Percentiles rank a stretch among this genome's conserved stretches.
phyloP scores from a whole-genome alignment of 2,329 filamentous ascomycete species.

The Curvularia spicifera region DNA sequence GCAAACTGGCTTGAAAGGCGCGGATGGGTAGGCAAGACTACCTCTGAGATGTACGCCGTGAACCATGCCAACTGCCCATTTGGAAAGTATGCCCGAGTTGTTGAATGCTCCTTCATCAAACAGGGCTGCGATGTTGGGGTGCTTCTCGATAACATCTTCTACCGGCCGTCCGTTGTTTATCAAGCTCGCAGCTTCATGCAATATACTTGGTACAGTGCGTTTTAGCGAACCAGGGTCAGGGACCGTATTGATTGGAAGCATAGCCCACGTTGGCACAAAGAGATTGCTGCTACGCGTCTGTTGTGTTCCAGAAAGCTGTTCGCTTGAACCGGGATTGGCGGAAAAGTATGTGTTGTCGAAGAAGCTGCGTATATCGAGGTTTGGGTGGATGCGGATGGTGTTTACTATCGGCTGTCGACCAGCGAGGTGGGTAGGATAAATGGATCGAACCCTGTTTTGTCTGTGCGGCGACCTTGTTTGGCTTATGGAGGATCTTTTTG shows the following conservation, averaged over 20 bases:
- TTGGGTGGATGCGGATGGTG: conserved; percentile 31
- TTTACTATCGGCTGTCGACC: conserved; percentile 31
- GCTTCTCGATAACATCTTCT: conserved; percentile 24
- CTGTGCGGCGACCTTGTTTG: conserved; percentile 13
- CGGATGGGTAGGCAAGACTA: background rate
- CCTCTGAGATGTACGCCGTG: conserved; percentile 30
- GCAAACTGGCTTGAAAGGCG: background rate
- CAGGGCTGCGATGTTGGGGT: conserved; percentile 33
- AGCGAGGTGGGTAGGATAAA: conserved; percentile 27
- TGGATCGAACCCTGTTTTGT: conserved; percentile 16
- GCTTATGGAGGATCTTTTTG: conserved; percentile 17
- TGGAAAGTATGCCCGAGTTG: conserved; percentile 27
- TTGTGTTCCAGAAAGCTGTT: conserved; percentile 19
- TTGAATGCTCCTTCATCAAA: conserved; percentile 28
- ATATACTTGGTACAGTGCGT: conserved; percentile 17
- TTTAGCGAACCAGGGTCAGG: conserved; percentile 29
- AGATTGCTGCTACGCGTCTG: conserved; percentile 23
- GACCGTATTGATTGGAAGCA: conserved; percentile 31
- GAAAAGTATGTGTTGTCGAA: conserved; percentile 31
- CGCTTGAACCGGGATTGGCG: conserved; percentile 17
- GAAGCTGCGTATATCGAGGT: conserved; percentile 25
- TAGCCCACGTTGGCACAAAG: conserved; percentile 34
- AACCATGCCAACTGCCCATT: conserved; percentile 33
- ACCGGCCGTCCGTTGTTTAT: conserved; percentile 18
- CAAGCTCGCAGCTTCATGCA: conserved; percentile 23